Base-by-base conservation (phyloP, 306 rosid species). In the Carpinus fangiana region DNA sequence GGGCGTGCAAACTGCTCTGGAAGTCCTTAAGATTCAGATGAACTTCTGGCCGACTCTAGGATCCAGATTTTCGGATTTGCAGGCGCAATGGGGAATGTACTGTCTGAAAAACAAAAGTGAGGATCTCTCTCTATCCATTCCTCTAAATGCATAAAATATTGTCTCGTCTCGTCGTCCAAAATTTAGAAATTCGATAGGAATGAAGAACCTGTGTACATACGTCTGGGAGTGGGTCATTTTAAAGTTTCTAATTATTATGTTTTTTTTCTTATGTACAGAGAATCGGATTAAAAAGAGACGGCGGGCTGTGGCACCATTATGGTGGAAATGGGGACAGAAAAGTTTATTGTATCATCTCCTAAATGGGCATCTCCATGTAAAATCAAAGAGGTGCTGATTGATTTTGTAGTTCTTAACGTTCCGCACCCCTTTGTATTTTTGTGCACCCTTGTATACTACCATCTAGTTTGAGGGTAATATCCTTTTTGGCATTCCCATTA, bases 21-120 rank as follows among this genome's bases (percentile, higher is more conserved):
- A 90, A 77, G 99, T 95, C 82, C 90, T 95, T 64, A 72, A 84
- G 80, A 85, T 91, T 87, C 99, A 95, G 74, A 90, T 73, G 81
- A 90, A 90, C 45, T 93, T 81, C 87, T 95, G 99, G 99, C 92
- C 93, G 48, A 76, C 81, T 13, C 71, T 93, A 80, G 86, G 70
- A 72, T 78, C 99, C 51, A 80, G 50, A 80, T 88, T 86, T 64
- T 55, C 48, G 41, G 79, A 90, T 81, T 78, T 95, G 88, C 86
- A 84, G 85, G 81, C 97, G 61, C 86, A 79, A 38, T 86, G 84
- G 91, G 84, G 71, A 80, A 76, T 41, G 80, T 79, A 81, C 84
- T 28, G 72, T 72, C 54, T 78, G 65, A 78, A 47, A 51, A 83
- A 65, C 72, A 88, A 81, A 85, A 82, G 99, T 95, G 79, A 93